A percentile compares a stretch with the other conserved stretches of the same genome.
These are phyloP conservation scores for Triticum aestivum DNA, from an alignment of 176 grass and related monocot genomes.

Conservation along the genomic window DNA sequence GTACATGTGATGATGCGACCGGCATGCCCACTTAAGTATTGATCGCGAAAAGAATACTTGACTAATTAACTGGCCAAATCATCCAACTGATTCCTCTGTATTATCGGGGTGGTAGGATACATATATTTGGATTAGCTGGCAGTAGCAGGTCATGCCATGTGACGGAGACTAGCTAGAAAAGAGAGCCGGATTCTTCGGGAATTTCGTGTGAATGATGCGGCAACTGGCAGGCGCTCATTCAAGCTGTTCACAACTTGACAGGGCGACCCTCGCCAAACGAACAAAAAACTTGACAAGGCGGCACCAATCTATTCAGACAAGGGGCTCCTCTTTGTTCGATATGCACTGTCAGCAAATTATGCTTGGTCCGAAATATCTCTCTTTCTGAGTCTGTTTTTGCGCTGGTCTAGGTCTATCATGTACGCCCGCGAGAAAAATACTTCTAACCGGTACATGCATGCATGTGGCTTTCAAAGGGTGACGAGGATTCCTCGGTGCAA, in stretches of 20 bases:
- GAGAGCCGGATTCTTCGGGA: neutral
- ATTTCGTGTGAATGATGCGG: slow-evolving; percentile 27
- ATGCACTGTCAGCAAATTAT: neutral
- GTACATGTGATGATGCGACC: neutral
- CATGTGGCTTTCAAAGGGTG: neutral
- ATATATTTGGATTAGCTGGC: neutral
- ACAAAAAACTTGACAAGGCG: neutral
- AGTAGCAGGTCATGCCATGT: neutral
- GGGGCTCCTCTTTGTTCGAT: neutral
- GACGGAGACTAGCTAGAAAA: neutral
- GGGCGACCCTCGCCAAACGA: too few relatives aligned
- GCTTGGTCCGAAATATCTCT: neutral
- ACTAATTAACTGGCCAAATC: neutral
- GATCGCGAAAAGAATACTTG: neutral
- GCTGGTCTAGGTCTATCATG: neutral
- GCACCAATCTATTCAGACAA: neutral
- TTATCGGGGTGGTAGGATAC: neutral
- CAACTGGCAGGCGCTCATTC: slow-evolving; percentile 1
- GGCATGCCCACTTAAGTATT: neutral
- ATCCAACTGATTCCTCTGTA: neutral
- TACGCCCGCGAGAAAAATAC: too few relatives aligned
- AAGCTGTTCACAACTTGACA: neutral
- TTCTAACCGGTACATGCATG: neutral
- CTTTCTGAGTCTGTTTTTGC: neutral
- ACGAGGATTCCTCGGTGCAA: neutral